A percentile compares a stretch with the other conserved stretches of the same genome.
These are phyloP conservation scores for Rhodotorula sp. DNA, from an alignment of 1,284 basidiomycete genomes.

Conservation along the genomic window DNA sequence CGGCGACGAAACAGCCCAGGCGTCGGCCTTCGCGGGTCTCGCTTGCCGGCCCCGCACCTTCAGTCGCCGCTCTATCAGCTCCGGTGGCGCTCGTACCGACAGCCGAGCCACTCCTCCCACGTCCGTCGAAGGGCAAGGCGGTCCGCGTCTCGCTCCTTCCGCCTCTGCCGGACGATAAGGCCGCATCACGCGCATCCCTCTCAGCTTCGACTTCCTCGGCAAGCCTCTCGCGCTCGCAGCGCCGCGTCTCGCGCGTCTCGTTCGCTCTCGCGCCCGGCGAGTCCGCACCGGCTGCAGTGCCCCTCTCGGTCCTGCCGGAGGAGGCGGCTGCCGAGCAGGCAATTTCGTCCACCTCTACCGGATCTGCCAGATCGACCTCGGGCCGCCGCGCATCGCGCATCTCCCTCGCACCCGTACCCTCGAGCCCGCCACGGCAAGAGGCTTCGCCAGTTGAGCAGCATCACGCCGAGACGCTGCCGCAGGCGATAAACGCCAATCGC, in stretches of 20 bases:
- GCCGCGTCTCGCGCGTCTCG: conserved; percentile 5
- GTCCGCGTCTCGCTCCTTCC: conserved; percentile 15
- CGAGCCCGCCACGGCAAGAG: neutral
- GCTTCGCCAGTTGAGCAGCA: no score
- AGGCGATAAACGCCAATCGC: no score
- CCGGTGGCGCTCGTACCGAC: neutral
- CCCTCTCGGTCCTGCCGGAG: neutral
- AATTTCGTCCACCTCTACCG: neutral
- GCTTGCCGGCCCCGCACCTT: neutral
- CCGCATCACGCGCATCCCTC: neutral
- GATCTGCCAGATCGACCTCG: neutral
- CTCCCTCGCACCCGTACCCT: neutral
- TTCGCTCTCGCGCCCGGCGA: neutral
- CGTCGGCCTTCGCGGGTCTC: conserved; percentile 13
- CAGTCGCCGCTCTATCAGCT: neutral
- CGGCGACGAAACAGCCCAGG: neutral
- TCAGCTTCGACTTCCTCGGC: neutral
- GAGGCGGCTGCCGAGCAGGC: no score
- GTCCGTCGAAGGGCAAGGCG: neutral
- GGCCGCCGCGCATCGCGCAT: neutral
- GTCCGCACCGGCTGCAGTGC: no score
- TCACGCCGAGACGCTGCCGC: neutral
- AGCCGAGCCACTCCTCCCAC: neutral
- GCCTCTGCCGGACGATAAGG: neutral
- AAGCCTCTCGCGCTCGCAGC: neutral